Evolutionary conservation across 305 asterid species (phyloP).

Genomic region (Galium porrigens): DNA sequence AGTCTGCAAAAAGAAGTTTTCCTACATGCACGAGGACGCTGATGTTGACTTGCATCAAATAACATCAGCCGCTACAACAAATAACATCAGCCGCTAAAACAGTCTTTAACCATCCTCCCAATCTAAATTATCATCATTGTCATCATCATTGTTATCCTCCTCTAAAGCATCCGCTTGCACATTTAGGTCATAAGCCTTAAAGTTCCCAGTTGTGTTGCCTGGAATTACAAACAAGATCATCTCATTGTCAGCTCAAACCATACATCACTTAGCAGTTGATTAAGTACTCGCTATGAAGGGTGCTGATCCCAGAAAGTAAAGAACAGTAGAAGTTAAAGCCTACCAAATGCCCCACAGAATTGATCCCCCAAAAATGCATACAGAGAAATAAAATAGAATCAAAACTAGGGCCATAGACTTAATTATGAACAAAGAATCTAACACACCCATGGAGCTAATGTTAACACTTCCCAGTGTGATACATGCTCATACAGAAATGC

Average conservation of each 20-base stretch:
- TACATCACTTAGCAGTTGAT: constrained; percentile 1
- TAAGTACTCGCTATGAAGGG: background rate
- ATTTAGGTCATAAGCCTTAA: constrained; percentile 49
- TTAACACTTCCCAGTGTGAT: background rate
- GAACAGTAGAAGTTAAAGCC: background rate
- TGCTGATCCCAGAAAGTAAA: background rate
- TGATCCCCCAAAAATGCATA: background rate
- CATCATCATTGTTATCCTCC: constrained; percentile 20
- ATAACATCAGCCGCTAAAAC: constrained; percentile 7
- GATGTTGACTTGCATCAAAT: background rate
- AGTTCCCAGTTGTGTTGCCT: constrained; percentile 33
- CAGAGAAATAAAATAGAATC: background rate
- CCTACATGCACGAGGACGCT: background rate
- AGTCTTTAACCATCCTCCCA: constrained; percentile 86
- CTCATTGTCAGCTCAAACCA: background rate
- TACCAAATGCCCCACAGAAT: background rate
- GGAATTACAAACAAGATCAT: constrained; percentile 16
- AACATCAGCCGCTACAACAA: constrained; percentile 15
- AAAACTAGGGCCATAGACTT: background rate
- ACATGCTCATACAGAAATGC: too few species aligned
- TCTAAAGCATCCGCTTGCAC: constrained; percentile 53
- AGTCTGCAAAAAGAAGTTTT: background rate
- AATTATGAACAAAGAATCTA: background rate
- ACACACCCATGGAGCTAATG: background rate
- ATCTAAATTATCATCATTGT: constrained; percentile 48